phyloP scores from a whole-genome alignment of 352 stramenopile species.

The Elongisporangium prolatum region DNA sequence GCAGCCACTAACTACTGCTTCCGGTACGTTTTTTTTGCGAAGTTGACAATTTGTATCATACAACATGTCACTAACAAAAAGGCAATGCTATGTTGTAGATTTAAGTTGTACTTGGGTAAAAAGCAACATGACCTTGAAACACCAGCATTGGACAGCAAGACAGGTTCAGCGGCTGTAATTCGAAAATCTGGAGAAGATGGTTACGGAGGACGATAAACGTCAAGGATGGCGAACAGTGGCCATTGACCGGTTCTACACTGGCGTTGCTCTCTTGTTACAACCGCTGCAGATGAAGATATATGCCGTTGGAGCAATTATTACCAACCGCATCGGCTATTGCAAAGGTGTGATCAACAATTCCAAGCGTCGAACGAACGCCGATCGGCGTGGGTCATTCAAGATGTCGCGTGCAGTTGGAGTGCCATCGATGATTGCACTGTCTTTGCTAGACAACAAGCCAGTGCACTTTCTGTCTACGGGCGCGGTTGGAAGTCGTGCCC shows the following conservation, averaged over 20 bases:
- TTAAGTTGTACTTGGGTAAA: slow-evolving; percentile 1
- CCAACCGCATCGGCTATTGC: slow-evolving; percentile 1
- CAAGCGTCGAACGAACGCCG: background rate
- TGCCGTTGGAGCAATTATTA: slow-evolving; percentile 1
- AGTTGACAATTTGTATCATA: background rate
- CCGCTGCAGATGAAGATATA: background rate
- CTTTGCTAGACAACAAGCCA: background rate
- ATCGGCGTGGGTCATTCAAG: background rate
- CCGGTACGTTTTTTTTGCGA: background rate
- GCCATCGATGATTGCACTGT: background rate
- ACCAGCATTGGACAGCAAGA: too few relatives aligned
- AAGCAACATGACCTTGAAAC: background rate
- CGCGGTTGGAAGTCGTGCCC: too few relatives aligned
- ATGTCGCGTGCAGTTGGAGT: background rate
- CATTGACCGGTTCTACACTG: slow-evolving; percentile 2
- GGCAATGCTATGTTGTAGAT: background rate
- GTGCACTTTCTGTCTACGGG: slow-evolving; percentile 3
- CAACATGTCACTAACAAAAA: background rate
- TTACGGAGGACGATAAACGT: background rate
- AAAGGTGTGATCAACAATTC: background rate
- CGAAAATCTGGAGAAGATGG: too few relatives aligned
- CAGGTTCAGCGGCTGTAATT: too few relatives aligned
- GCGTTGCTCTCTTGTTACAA: background rate
- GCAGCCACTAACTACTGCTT: background rate
- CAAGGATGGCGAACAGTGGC: background rate